Percentiles rank a stretch among this genome's conserved stretches.
Conservation (phyloP, 2,329 filamentous ascomycete species). For the Capronia epimyces region DNA sequence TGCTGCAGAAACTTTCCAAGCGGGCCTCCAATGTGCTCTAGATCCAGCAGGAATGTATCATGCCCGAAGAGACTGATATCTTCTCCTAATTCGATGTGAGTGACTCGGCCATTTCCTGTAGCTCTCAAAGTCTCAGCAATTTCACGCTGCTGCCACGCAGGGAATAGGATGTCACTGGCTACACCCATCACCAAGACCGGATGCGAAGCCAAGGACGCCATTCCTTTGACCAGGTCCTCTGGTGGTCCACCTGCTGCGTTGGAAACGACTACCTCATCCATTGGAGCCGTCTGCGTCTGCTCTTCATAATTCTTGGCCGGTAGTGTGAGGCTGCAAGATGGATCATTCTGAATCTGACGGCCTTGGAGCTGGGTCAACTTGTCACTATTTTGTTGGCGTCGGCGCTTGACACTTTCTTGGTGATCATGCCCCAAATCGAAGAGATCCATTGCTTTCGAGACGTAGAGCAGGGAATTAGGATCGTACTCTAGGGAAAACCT, state of each 20-base stretch:
- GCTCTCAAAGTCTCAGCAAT: conserved; percentile 75
- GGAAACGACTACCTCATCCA: conserved; percentile 32
- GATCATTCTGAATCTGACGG: conserved; percentile 34
- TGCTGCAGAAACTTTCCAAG: conserved; percentile 67
- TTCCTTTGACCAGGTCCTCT: conserved; percentile 70
- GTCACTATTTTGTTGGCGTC: conserved; percentile 57
- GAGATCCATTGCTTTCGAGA: conserved; percentile 97
- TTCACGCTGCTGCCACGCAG: conserved; percentile 95
- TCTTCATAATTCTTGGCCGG: conserved; percentile 83
- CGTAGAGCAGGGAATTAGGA: conserved; percentile 88
- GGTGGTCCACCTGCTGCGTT: conserved; percentile 55
- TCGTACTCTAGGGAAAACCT: conserved; percentile 98
- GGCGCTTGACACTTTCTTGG: conserved; percentile 57
- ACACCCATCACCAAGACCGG: conserved; percentile 88
- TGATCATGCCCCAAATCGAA: conserved; percentile 79
- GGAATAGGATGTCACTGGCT: conserved; percentile 92
- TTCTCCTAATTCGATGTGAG: conserved; percentile 86
- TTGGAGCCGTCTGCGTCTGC: conserved; percentile 47
- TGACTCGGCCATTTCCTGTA: conserved; percentile 73
- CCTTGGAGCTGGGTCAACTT: conserved; percentile 47
- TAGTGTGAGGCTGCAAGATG: conserved; percentile 71
- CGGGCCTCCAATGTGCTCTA: conserved; percentile 84
- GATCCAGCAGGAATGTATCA: conserved; percentile 88
- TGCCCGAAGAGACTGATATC: conserved; percentile 93
- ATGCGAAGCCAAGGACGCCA: conserved; percentile 66